These are phyloP conservation scores for Monilinia laxa DNA, from an alignment of 2,329 filamentous ascomycete species.

Conservation along the genomic window DNA sequence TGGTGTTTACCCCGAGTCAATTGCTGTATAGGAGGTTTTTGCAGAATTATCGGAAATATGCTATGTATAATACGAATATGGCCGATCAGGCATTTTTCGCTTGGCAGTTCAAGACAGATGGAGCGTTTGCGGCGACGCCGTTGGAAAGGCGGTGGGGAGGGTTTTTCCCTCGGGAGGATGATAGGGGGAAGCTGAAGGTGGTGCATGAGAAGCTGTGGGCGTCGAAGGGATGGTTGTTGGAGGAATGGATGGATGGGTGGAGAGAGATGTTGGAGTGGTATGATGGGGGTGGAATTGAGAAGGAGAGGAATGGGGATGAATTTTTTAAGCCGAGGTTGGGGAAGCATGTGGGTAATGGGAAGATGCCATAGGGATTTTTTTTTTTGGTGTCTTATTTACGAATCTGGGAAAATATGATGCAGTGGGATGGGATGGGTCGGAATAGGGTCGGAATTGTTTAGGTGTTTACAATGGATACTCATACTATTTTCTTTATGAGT, in stretches of 20 bases:
- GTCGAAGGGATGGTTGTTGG: slow-evolving; percentile 4
- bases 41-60: slow-evolving; percentile 13
- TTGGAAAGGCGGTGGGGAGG: slow-evolving; percentile 18
- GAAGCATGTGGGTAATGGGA: neutral
- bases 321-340: slow-evolving; percentile 8
- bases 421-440: no score
- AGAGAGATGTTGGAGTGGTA: slow-evolving; percentile 17
- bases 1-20: slow-evolving; percentile 15
- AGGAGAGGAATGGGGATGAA: slow-evolving; percentile 18
- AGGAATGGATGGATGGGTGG: slow-evolving; percentile 19
- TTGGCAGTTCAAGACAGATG: slow-evolving; percentile 21
- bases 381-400: neutral
- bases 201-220: slow-evolving; percentile 24
- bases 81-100: slow-evolving; percentile 22
- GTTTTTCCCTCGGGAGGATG: slow-evolving; percentile 18
- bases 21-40: slow-evolving; percentile 2
- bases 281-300: neutral
- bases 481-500: no score
- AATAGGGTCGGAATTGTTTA: no score
- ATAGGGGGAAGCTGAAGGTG: slow-evolving; percentile 17
- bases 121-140: slow-evolving; percentile 11
- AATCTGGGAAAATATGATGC: neutral
- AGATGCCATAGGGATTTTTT: neutral
- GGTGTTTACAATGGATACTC: no score
- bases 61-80: slow-evolving; percentile 19